phyloP scores from a whole-genome alignment of 192 early-diverging fungal genomes.

The Coemansia erecta region DNA sequence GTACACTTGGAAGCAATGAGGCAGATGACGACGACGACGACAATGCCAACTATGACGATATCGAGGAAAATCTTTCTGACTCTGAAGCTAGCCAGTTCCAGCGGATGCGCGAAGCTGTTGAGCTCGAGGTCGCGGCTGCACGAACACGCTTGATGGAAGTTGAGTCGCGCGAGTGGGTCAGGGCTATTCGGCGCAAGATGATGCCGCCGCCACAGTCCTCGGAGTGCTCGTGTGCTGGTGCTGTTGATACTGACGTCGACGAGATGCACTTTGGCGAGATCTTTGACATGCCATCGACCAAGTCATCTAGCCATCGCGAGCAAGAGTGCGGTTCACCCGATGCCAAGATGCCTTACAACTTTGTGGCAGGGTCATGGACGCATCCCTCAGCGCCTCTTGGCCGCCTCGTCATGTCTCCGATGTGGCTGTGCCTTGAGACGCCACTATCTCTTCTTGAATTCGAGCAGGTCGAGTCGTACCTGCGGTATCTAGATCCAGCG shows the following conservation, averaged over 20 bases:
- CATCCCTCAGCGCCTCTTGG: conserved; percentile 45
- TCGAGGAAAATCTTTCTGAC: neutral
- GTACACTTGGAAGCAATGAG: conserved; percentile 6
- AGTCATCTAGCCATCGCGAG: conserved; percentile 2
- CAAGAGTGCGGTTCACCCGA: conserved; percentile 23
- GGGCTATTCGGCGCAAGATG: conserved; percentile 46
- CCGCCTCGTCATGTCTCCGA: conserved; percentile 39
- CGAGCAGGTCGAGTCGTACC: conserved; percentile 40
- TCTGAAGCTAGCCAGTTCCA: conserved; percentile 10
- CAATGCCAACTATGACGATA: conserved; percentile 18
- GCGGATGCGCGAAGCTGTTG: conserved; percentile 19
- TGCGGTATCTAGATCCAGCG: conserved; percentile 51
- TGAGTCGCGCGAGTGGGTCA: conserved; percentile 48
- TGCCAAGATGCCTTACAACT: conserved; percentile 38
- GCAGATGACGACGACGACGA: conserved; percentile 9
- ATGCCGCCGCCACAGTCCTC: conserved; percentile 22
- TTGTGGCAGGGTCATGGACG: conserved; percentile 41
- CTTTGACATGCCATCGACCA: conserved; percentile 26
- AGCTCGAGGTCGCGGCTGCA: conserved; percentile 40
- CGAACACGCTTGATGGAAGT: conserved; percentile 32
- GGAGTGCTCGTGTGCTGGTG: conserved; percentile 2
- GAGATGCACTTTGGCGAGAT: conserved; percentile 46
- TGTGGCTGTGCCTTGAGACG: conserved; percentile 44
- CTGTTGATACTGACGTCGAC: neutral
- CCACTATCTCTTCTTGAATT: conserved; percentile 49